Conservation (phyloP, 148 eudicot species). For the Dysphania ambrosioides region DNA sequence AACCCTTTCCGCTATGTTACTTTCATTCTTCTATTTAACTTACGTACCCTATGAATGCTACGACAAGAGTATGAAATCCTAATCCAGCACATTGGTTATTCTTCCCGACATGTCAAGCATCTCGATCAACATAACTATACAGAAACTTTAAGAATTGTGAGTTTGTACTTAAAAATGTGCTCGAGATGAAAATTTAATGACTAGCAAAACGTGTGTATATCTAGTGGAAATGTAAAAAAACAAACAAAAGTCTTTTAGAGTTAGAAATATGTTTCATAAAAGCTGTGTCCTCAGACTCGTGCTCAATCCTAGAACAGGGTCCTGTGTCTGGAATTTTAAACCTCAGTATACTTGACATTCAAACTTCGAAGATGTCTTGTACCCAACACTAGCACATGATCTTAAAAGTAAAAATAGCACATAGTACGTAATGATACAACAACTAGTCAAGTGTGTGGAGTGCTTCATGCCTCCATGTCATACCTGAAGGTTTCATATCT, state of each 20-base stretch:
- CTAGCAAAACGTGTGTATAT: neutral
- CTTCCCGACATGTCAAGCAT: neutral
- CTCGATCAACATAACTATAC: too few species aligned
- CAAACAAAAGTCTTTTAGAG: neutral
- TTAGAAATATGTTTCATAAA: neutral
- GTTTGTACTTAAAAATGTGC: neutral
- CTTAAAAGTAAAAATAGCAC: too few species aligned
- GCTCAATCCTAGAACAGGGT: neutral
- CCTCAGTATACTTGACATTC: neutral
- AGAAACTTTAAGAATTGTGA: too few species aligned
- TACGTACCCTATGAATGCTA: neutral
- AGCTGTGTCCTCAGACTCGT: neutral
- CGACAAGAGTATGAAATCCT: neutral
- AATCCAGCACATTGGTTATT: neutral
- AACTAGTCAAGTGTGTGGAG: neutral
- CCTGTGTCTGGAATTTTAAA: neutral
- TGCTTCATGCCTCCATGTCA: neutral
- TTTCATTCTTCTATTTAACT: neutral
- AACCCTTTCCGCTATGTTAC: neutral
- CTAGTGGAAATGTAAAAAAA: too few species aligned
- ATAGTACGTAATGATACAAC: neutral
- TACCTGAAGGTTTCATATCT: neutral
- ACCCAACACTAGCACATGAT: neutral
- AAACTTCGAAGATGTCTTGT: neutral
- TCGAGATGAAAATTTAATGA: too few species aligned